Conservation (phyloP, 2,329 filamentous ascomycete species). For the Botryosphaeria agaves region DNA sequence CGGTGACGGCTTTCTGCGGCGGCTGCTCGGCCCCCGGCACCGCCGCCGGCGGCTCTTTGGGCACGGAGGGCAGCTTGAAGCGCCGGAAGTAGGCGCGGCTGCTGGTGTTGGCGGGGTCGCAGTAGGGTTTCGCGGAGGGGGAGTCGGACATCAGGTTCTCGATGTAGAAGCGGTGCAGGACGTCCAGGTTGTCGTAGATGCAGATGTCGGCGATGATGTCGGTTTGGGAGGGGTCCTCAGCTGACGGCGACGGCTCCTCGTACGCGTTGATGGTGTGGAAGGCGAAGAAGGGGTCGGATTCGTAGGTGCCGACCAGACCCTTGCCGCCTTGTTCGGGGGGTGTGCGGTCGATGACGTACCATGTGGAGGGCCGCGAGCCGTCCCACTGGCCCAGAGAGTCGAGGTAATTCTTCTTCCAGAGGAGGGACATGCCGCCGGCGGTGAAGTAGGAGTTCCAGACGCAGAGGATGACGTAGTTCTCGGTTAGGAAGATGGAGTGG, state of each 20-base stretch:
- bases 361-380: slow-evolving; percentile 36
- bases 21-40: too few relatives aligned
- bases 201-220: slow-evolving; percentile 50
- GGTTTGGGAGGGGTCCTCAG: slow-evolving; percentile 11
- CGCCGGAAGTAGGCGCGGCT: slow-evolving; percentile 3
- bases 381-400: slow-evolving; percentile 52
- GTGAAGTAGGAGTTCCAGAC: slow-evolving; percentile 49
- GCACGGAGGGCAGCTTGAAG: neutral
- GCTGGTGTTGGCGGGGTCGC: slow-evolving; percentile 23
- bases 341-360: slow-evolving; percentile 57
- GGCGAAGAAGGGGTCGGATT: slow-evolving; percentile 52
- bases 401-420: slow-evolving; percentile 34
- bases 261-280: slow-evolving; percentile 71
- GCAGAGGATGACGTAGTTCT: slow-evolving; percentile 55
- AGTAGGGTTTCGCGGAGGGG: slow-evolving; percentile 17
- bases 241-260: slow-evolving; percentile 37
- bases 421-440: slow-evolving; percentile 33
- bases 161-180: slow-evolving; percentile 53
- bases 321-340: slow-evolving; percentile 21
- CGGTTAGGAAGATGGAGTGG: slow-evolving; percentile 65
- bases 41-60: neutral
- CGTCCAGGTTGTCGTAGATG: slow-evolving; percentile 44
- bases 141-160: slow-evolving; percentile 43
- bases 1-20: neutral
- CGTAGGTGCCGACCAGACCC: slow-evolving; percentile 52